Conservation (phyloP, 1,284 basidiomycete genomes). For the Acaromyces ingoldii region DNA sequence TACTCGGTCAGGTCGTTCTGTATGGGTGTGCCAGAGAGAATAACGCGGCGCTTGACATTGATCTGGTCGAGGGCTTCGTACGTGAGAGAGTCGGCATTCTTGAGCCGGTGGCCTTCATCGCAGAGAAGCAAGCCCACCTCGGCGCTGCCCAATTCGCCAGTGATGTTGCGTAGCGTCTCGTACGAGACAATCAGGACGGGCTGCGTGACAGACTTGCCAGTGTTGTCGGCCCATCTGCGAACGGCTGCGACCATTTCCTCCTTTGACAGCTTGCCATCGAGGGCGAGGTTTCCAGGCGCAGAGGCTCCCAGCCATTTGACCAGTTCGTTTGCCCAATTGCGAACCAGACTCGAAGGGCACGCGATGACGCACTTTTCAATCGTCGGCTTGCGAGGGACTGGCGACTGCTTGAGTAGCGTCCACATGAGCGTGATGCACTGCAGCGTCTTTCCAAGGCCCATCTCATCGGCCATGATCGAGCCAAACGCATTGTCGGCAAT, state of each 20-base stretch:
- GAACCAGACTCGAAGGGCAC: slow-evolving; percentile 92
- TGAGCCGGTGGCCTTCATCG: slow-evolving; percentile 94
- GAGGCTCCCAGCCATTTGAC: slow-evolving; percentile 46
- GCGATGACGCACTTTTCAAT: slow-evolving; percentile 98
- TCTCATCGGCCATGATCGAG: slow-evolving; percentile 99
- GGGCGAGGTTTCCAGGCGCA: slow-evolving; percentile 42
- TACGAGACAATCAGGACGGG: slow-evolving; percentile 94
- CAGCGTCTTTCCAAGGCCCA: slow-evolving; percentile 83
- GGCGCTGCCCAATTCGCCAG: slow-evolving; percentile 43
- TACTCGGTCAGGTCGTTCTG: slow-evolving; percentile 98
- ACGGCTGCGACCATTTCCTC: slow-evolving; percentile 47
- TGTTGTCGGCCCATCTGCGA: slow-evolving; percentile 44
- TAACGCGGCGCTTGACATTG: slow-evolving; percentile 88
- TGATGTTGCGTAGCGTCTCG: slow-evolving; percentile 68
- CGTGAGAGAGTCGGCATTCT: slow-evolving; percentile 73
- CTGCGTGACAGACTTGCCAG: slow-evolving; percentile 40
- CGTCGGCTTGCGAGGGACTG: slow-evolving; percentile 73
- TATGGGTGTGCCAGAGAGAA: slow-evolving; percentile 92
- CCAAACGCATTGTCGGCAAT: slow-evolving; percentile 87
- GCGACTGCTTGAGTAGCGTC: slow-evolving; percentile 96
- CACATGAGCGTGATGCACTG: slow-evolving; percentile 95
- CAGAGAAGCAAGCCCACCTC: slow-evolving; percentile 86
- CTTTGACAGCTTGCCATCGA: slow-evolving; percentile 47
- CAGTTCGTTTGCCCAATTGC: slow-evolving; percentile 98
- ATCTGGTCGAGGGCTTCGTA: slow-evolving; percentile 80